phyloP scores from a whole-genome alignment of 148 eudicot species.

The Silene latifolia region DNA sequence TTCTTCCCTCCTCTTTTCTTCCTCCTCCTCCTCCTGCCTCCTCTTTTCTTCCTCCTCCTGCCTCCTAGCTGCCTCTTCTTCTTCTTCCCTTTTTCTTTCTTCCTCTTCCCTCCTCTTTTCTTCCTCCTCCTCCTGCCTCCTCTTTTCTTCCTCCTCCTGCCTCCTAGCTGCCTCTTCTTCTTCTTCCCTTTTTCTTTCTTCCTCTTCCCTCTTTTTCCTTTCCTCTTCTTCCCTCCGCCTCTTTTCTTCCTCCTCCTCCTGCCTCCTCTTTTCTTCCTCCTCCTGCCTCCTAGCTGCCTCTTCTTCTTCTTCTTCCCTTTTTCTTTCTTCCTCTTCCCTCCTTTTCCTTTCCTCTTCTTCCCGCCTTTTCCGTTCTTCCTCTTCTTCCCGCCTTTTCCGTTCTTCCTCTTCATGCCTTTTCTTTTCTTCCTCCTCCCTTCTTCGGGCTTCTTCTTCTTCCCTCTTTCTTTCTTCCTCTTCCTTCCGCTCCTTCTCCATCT shows the following conservation, averaged over 20 bases:
- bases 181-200: slow-evolving; percentile 8
- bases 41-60: slow-evolving; percentile 8
- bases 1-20: neutral
- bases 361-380: neutral
- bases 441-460: slow-evolving; percentile 20
- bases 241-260: slow-evolving; percentile 11
- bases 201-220: slow-evolving; percentile 8
- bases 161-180: neutral
- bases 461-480: slow-evolving; percentile 20
- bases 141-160: slow-evolving; percentile 14
- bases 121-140: slow-evolving; percentile 4
- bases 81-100: neutral
- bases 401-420: neutral
- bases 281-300: slow-evolving; percentile 8
- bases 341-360: neutral
- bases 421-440: slow-evolving; percentile 10
- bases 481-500: slow-evolving; percentile 33
- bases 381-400: neutral
- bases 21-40: slow-evolving; percentile 12
- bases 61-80: slow-evolving; percentile 3
- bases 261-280: slow-evolving; percentile 2
- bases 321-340: slow-evolving; percentile 5
- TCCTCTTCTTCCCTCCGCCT: neutral
- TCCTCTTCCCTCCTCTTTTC: slow-evolving; percentile 12
- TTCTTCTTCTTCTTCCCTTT: slow-evolving; percentile 12